Evolutionary conservation across 2,329 filamentous ascomycete species (phyloP).

Genomic region (Parastagonospora nodorum): DNA sequence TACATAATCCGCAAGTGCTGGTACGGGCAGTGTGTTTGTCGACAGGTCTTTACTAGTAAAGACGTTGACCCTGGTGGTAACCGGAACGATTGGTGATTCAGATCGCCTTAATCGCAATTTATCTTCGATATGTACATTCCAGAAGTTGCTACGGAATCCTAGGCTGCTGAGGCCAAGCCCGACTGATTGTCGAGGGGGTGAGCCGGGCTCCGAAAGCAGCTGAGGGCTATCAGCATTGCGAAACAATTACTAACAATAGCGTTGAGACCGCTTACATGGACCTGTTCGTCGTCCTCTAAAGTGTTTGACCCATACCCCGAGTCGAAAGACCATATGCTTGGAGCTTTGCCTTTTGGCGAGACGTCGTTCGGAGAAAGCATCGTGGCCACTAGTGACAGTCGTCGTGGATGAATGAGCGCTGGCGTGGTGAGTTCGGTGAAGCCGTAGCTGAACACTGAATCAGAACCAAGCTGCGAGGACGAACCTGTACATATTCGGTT

Average conservation of each 20-base stretch:
- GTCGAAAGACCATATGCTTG: conserved; percentile 40
- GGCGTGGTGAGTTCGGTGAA: background rate
- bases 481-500: conserved; percentile 8
- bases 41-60: conserved; percentile 21
- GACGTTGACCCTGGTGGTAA: conserved; percentile 26
- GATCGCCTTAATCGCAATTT: conserved; percentile 8
- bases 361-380: conserved; percentile 33
- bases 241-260: background rate
- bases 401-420: background rate
- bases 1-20: conserved; percentile 7
- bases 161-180: conserved; percentile 4
- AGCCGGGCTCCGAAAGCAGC: background rate
- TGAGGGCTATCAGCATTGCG: conserved; percentile 11
- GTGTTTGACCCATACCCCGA: conserved; percentile 39
- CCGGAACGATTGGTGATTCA: conserved; percentile 19
- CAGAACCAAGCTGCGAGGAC: conserved; percentile 6
- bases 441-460: conserved; percentile 1
- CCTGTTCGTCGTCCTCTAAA: conserved; percentile 19
- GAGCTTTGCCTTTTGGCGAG: conserved; percentile 23
- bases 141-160: background rate
- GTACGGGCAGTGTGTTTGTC: conserved; percentile 11
- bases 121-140: conserved; percentile 15
- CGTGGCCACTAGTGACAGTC: conserved; percentile 1
- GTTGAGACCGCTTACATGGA: conserved; percentile 6
- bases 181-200: background rate